These are phyloP conservation scores for Aspergillus campestris DNA, from an alignment of 495 filamentous ascomycete species.

Conservation along the genomic window DNA sequence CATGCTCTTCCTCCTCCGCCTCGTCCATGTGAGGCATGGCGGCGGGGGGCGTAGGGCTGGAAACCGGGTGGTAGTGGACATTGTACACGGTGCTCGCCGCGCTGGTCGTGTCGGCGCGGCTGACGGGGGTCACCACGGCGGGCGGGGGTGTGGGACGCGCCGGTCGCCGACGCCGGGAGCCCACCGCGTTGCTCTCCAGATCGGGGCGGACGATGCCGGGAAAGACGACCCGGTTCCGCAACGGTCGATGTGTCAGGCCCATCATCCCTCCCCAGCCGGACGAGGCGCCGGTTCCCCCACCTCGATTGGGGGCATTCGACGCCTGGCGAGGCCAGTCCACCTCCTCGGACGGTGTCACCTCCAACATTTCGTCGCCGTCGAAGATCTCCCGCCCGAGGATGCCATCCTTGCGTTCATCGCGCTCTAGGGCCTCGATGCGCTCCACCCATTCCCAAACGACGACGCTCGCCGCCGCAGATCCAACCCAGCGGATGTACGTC, in stretches of 20 bases:
- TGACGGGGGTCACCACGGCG: slow-evolving; percentile 60
- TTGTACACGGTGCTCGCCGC: slow-evolving; percentile 78
- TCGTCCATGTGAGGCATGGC: slow-evolving; percentile 33
- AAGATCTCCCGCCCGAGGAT: slow-evolving; percentile 92
- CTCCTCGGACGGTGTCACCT: slow-evolving; percentile 56
- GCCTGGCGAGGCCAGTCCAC: slow-evolving; percentile 43
- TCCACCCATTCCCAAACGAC: slow-evolving; percentile 99
- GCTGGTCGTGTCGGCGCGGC: slow-evolving; percentile 68
- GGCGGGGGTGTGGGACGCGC: slow-evolving; percentile 55
- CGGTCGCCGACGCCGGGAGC: slow-evolving; percentile 15
- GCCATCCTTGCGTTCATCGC: slow-evolving; percentile 93
- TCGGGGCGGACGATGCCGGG: slow-evolving; percentile 17
- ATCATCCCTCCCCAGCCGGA: slow-evolving; percentile 39
- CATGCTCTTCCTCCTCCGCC: slow-evolving; percentile 23
- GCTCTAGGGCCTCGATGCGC: slow-evolving; percentile 90
- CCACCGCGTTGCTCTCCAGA: slow-evolving; percentile 3
- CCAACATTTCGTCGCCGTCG: slow-evolving; percentile 94
- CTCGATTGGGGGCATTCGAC: slow-evolving; percentile 26
- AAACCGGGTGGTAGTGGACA: slow-evolving; percentile 71
- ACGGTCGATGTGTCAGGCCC: slow-evolving; percentile 29
- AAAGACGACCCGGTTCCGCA: slow-evolving; percentile 28
- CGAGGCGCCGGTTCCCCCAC: slow-evolving; percentile 29
- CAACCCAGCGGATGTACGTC: slow-evolving; percentile 96
- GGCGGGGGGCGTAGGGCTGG: slow-evolving; percentile 53
- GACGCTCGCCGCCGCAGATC: slow-evolving; percentile 89